Evolutionary conservation across 306 rosid species (phyloP).

Genomic region (Cucumis cinereus): DNA sequence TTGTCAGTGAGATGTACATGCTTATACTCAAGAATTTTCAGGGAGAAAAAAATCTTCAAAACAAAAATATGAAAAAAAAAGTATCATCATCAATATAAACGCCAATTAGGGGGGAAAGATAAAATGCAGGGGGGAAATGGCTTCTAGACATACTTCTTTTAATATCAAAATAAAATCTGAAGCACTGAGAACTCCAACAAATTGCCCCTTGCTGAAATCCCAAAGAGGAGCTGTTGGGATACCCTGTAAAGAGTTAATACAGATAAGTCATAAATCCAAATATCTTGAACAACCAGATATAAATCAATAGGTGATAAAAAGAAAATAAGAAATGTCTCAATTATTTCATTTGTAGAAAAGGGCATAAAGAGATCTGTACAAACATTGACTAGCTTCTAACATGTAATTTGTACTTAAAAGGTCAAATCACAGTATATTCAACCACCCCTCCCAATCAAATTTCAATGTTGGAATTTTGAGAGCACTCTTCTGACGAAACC

Average conservation of each 20-base stretch:
- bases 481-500: not conserved
- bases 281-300: constrained; percentile 12
- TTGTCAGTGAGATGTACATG: not conserved
- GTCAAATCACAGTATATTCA: not conserved
- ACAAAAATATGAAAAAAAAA: not conserved
- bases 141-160: constrained; percentile 62
- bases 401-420: not conserved
- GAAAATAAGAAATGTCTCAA: not conserved
- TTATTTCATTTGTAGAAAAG: not conserved
- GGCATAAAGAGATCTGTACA: not conserved
- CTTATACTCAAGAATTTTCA: not conserved
- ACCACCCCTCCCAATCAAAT: not conserved
- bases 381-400: not conserved
- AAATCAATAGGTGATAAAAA: not conserved
- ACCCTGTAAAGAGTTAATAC: constrained; percentile 44
- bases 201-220: constrained; percentile 74
- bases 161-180: constrained; percentile 86
- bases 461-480: not conserved
- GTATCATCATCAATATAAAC: not conserved
- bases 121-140: constrained; percentile 15
- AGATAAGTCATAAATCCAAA: constrained; percentile 14
- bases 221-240: constrained; percentile 94
- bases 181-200: constrained; percentile 94
- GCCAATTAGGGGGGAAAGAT: not conserved
- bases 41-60: not conserved